Conservation (phyloP, 176 grass and related monocot genomes). For the Rhynchospora pubera region DNA sequence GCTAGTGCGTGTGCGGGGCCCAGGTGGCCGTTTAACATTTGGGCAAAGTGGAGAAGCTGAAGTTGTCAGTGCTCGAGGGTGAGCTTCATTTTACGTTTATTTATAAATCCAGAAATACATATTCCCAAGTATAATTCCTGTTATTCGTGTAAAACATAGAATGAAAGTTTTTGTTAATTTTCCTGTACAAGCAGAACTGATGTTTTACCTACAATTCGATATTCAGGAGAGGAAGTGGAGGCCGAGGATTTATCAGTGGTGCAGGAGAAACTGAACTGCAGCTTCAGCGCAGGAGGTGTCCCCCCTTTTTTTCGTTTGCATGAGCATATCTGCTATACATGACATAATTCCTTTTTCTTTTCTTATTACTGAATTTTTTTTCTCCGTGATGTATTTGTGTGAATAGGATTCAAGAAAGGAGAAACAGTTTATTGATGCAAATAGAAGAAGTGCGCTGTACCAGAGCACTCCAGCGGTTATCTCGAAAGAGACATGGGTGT, state of each 20-base stretch:
- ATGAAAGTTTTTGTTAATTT: not conserved
- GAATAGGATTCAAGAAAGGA: slow-evolving; percentile 67
- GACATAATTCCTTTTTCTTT: not conserved
- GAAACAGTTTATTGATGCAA: slow-evolving; percentile 56
- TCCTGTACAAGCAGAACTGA: not conserved
- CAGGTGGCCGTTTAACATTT: slow-evolving; percentile 75
- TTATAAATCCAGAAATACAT: not conserved
- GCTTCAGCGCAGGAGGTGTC: slow-evolving; percentile 88
- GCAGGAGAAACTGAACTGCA: slow-evolving; percentile 99
- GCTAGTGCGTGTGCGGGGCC: slow-evolving; percentile 80
- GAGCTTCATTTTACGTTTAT: slow-evolving; percentile 8
- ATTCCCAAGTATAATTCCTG: not conserved
- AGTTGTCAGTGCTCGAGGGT: slow-evolving; percentile 98
- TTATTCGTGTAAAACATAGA: not conserved
- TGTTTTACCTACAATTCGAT: not conserved
- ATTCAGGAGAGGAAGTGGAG: slow-evolving; percentile 88
- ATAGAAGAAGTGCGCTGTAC: slow-evolving; percentile 79
- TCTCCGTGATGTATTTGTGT: slow-evolving; percentile 27
- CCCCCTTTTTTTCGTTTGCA: not conserved
- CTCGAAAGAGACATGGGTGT: slow-evolving; percentile 72
- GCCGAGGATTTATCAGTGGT: slow-evolving; percentile 79
- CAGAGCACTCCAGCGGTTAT: slow-evolving; percentile 67
- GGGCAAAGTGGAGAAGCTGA: slow-evolving; percentile 86
- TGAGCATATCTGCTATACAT: not conserved
- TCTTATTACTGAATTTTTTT: not conserved